Conservation (phyloP, 2,329 filamentous ascomycete genomes). For the Tolypocladium tropicale region DNA sequence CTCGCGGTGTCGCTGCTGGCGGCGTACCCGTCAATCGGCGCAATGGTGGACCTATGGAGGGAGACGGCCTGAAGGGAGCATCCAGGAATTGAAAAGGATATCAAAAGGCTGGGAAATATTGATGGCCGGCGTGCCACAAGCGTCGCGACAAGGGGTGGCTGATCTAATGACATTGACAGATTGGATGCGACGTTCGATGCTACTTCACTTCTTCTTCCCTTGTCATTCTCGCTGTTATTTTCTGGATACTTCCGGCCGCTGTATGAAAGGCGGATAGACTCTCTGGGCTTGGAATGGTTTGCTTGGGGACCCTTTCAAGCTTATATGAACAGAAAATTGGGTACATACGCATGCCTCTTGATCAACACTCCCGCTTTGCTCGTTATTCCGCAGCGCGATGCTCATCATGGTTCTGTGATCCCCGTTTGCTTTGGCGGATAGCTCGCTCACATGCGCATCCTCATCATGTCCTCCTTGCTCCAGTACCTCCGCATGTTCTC, state of each 20-base stretch:
- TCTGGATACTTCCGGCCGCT: background rate
- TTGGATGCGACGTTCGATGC: background rate
- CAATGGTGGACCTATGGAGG: conserved; percentile 36
- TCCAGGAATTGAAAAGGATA: background rate
- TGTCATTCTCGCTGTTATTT: no score
- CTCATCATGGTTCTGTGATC: background rate
- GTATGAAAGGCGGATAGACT: background rate
- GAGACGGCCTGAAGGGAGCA: conserved; percentile 18
- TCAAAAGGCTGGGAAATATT: background rate
- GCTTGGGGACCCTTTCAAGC: no score
- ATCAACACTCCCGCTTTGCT: background rate
- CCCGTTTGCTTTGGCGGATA: background rate
- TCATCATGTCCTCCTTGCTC: conserved; percentile 62
- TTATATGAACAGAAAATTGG: no score
- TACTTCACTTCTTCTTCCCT: background rate
- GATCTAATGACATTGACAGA: background rate
- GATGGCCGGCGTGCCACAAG: background rate
- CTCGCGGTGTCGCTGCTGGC: conserved; percentile 30
- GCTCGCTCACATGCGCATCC: conserved; percentile 44
- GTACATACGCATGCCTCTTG: no score
- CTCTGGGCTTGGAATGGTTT: no score
- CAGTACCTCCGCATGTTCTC: conserved; percentile 85
- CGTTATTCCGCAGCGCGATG: background rate
- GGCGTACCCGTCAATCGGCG: conserved; percentile 31
- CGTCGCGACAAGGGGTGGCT: background rate